Evolutionary conservation across 257 asterid species (phyloP).

Genomic region (Verbena officinalis): DNA sequence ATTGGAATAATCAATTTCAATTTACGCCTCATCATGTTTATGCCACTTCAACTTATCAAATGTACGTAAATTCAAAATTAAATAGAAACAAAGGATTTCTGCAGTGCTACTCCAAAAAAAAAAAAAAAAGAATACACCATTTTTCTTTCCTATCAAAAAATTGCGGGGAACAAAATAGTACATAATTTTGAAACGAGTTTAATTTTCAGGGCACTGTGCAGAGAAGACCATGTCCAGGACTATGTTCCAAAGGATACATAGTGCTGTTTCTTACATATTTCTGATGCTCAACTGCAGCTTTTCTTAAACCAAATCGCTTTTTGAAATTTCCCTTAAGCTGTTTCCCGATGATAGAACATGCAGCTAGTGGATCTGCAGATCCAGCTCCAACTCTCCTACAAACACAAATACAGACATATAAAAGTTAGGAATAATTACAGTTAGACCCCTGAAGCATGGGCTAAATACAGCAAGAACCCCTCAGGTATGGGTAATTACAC

Average conservation of each 20-base stretch:
- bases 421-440: too few species aligned
- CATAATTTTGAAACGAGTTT: neutral
- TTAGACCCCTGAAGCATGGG: too few species aligned
- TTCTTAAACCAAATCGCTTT: slow-evolving; percentile 34
- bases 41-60: too few species aligned
- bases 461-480: too few species aligned
- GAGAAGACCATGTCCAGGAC: slow-evolving; percentile 79
- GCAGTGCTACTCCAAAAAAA: too few species aligned
- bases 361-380: slow-evolving; percentile 63
- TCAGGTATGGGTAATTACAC: too few species aligned
- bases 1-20: too few species aligned
- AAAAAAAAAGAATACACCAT: slow-evolving; percentile 4
- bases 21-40: too few species aligned
- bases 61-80: too few species aligned
- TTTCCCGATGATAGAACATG: slow-evolving; percentile 70
- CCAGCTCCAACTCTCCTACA: slow-evolving; percentile 84
- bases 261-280: slow-evolving; percentile 61
- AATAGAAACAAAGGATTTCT: too few species aligned
- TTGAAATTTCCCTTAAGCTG: slow-evolving; percentile 41
- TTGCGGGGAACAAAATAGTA: neutral
- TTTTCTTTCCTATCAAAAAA: neutral
- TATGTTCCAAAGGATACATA: slow-evolving; percentile 88
- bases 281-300: slow-evolving; percentile 61
- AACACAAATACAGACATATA: neutral
- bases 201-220: slow-evolving; percentile 62